Evolutionary conservation across 2,329 filamentous ascomycete species (phyloP).

Genomic region (Aspergillus brunneoviolaceus): DNA sequence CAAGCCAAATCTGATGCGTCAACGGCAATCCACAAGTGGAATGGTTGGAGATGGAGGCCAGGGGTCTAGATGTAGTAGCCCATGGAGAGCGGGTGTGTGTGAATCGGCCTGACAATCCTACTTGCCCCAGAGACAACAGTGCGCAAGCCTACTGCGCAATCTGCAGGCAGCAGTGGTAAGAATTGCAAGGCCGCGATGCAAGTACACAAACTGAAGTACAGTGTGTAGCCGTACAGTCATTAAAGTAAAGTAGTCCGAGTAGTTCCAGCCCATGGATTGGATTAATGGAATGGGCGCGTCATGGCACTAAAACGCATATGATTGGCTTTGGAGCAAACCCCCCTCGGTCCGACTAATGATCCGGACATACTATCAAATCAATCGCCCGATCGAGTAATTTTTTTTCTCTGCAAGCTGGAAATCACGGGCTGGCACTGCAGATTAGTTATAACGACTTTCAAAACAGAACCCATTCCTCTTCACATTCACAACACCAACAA

Average conservation of each 20-base stretch:
- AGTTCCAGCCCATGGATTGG: neutral
- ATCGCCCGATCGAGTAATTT: neutral
- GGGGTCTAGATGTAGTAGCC: neutral
- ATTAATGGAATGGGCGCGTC: slow-evolving; percentile 9
- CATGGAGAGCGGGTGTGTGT: neutral
- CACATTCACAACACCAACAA: neutral
- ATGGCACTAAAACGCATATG: slow-evolving; percentile 14
- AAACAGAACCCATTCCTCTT: too few species aligned
- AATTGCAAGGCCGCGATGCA: neutral
- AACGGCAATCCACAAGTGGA: neutral
- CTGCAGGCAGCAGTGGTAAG: neutral
- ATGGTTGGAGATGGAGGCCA: neutral
- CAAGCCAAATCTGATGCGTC: neutral
- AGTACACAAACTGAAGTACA: too few species aligned
- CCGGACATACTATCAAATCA: slow-evolving; percentile 24
- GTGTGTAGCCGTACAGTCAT: neutral
- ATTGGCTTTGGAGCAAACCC: slow-evolving; percentile 31
- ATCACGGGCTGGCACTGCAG: too few species aligned
- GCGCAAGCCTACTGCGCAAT: neutral
- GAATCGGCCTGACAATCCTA: neutral
- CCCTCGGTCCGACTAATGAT: slow-evolving; percentile 31
- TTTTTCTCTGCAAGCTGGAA: neutral
- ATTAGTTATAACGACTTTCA: neutral
- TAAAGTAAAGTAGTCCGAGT: neutral
- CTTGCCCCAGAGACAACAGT: neutral